These are phyloP conservation scores for Huntiella decipiens DNA, from an alignment of 2,329 filamentous ascomycete species.

Conservation along the genomic window DNA sequence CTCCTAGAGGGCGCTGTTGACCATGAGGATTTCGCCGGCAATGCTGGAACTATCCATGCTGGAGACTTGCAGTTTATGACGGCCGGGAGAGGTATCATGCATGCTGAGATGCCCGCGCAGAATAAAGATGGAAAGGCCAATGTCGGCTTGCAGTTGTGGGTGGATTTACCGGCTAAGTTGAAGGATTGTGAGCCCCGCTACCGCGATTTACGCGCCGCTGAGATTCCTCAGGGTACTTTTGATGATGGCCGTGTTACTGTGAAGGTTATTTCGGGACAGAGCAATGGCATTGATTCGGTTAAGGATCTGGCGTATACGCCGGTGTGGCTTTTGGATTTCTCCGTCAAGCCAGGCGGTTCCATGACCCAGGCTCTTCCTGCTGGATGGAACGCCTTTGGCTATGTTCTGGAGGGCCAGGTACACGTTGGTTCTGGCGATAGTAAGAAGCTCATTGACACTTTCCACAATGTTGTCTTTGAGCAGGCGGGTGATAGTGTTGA, in stretches of 20 bases:
- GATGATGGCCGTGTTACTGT: slow-evolving; percentile 58
- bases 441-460: slow-evolving; percentile 41
- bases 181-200: slow-evolving; percentile 87
- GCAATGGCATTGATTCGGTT: slow-evolving; percentile 67
- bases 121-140: slow-evolving; percentile 59
- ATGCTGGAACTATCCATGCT: slow-evolving; percentile 61
- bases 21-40: slow-evolving; percentile 81
- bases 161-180: slow-evolving; percentile 64
- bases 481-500: slow-evolving; percentile 58
- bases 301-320: slow-evolving; percentile 89
- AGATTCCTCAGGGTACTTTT: slow-evolving; percentile 57
- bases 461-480: slow-evolving; percentile 80
- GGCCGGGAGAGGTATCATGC: slow-evolving; percentile 75
- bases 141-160: slow-evolving; percentile 86
- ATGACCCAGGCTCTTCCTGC: slow-evolving; percentile 56
- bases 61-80: slow-evolving; percentile 99
- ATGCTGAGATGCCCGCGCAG: slow-evolving; percentile 82
- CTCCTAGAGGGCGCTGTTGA: slow-evolving; percentile 70
- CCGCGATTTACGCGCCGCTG: slow-evolving; percentile 57
- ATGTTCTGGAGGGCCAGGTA: slow-evolving; percentile 58
- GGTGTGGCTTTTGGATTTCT: slow-evolving; percentile 85
- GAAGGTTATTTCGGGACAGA: slow-evolving; percentile 80
- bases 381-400: slow-evolving; percentile 81
- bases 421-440: slow-evolving; percentile 37
- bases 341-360: slow-evolving; percentile 58